Evolutionary conservation across 2,329 filamentous ascomycete genomes (phyloP).

Genomic region (Fusarium verrucosum): DNA sequence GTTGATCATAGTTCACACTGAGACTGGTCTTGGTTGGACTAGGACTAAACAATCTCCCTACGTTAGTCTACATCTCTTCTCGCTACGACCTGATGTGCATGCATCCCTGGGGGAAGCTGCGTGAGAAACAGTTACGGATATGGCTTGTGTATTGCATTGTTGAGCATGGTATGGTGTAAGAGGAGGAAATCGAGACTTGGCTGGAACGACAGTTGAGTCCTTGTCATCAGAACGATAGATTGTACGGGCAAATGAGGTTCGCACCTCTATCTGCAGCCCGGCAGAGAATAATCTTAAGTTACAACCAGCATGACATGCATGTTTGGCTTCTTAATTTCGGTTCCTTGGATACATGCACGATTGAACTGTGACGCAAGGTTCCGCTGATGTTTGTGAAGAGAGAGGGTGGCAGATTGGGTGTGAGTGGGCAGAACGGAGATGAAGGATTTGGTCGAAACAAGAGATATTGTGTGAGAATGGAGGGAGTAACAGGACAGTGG

Average conservation of each 20-base stretch:
- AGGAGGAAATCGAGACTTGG: slow-evolving; percentile 38
- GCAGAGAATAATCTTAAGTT: slow-evolving; percentile 47
- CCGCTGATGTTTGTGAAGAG: neutral
- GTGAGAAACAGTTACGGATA: slow-evolving; percentile 24
- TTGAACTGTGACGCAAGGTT: slow-evolving; percentile 4
- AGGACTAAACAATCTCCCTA: slow-evolving; percentile 8
- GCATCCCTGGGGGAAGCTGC: slow-evolving; percentile 43
- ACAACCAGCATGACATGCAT: slow-evolving; percentile 44
- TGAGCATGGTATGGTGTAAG: slow-evolving; percentile 40
- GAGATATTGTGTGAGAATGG: neutral
- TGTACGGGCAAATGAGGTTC: slow-evolving; percentile 52
- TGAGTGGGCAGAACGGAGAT: neutral
- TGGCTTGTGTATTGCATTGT: slow-evolving; percentile 38
- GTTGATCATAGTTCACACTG: slow-evolving; percentile 11
- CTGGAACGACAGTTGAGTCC: slow-evolving; percentile 35
- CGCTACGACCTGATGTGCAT: slow-evolving; percentile 24
- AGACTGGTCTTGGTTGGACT: slow-evolving; percentile 20
- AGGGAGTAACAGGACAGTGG: slow-evolving; percentile 5
- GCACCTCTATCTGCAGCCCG: slow-evolving; percentile 47
- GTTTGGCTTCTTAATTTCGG: slow-evolving; percentile 20
- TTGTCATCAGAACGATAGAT: slow-evolving; percentile 49
- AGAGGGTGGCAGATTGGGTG: neutral
- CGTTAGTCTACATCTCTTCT: slow-evolving; percentile 20
- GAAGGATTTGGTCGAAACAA: slow-evolving; percentile 5
- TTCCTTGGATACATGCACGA: neutral